Evolutionary conservation across 202 grass and related monocot species (phyloP).

Genomic region (Zoysia matrella): DNA sequence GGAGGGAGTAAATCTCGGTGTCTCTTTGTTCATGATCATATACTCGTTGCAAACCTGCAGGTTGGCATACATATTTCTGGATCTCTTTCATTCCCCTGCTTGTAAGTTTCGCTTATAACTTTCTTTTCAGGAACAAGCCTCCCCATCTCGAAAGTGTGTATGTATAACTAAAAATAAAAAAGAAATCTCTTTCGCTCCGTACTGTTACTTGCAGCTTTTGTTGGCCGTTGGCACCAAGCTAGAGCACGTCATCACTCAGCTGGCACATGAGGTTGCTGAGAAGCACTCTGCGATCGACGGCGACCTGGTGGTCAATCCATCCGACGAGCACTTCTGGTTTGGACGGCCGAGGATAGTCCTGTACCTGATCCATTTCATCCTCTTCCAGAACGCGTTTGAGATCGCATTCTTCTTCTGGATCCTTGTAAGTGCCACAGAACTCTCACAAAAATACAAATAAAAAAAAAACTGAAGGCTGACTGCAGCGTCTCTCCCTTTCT

Average conservation of each 20-base stretch:
- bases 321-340: conserved; percentile 92
- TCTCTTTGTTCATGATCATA: not conserved
- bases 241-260: conserved; percentile 81
- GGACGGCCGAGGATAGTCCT: conserved; percentile 60
- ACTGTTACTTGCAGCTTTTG: conserved; percentile 59
- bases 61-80: conserved; percentile 98
- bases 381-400: conserved; percentile 97
- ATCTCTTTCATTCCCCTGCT: conserved; percentile 86
- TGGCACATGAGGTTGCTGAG: conserved; percentile 87
- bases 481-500: conserved; percentile 14
- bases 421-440: conserved; percentile 55
- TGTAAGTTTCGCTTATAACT: conserved; percentile 33
- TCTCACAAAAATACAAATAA: not conserved
- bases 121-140: not conserved
- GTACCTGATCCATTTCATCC: conserved; percentile 89
- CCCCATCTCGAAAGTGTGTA: conserved; percentile 61
- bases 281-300: conserved; percentile 87
- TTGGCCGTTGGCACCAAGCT: conserved; percentile 85
- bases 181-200: not conserved
- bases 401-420: conserved; percentile 98
- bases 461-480: not conserved
- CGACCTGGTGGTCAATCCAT: conserved; percentile 79
- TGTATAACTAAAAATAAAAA: not conserved
- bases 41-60: conserved; percentile 46
- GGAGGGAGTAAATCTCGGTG: not conserved